Evolutionary conservation across 352 stramenopile genomes (phyloP).

Genomic region (Globisporangium spiculum): DNA sequence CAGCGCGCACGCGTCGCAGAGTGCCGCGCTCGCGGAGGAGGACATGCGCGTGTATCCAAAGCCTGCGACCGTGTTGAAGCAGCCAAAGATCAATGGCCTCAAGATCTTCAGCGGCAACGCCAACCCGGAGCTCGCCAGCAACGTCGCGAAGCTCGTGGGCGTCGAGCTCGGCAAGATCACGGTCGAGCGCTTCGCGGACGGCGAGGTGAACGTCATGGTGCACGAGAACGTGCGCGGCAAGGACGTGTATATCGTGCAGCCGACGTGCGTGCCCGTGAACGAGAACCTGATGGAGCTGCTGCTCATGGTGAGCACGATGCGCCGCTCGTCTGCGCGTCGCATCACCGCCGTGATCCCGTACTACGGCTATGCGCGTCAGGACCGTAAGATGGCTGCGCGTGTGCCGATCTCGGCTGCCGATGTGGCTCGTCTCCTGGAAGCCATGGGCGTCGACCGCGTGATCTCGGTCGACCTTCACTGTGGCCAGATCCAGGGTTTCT

Average conservation of each 20-base stretch:
- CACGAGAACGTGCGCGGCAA: conserved; percentile 99
- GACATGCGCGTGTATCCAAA: conserved; percentile 38
- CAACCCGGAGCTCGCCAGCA: conserved; percentile 95
- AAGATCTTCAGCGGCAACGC: conserved; percentile 99
- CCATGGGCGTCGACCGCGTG: conserved; percentile 87
- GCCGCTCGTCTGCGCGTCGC: conserved; percentile 95
- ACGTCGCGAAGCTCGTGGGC: conserved; percentile 97
- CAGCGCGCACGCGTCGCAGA: conserved; percentile 23
- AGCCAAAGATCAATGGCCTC: conserved; percentile 89
- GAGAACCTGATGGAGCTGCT: conserved; percentile 99
- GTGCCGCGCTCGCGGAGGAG: conserved; percentile 49
- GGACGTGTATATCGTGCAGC: conserved; percentile 99
- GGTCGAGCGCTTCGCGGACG: conserved; percentile 98
- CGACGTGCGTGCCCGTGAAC: conserved; percentile 98
- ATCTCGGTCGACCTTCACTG: conserved; percentile 88
- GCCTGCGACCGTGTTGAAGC: conserved; percentile 67
- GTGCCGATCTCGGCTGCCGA: conserved; percentile 97
- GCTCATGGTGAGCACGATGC: conserved; percentile 97
- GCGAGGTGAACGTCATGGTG: conserved; percentile 99
- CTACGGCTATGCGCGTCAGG: conserved; percentile 90
- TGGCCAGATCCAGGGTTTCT: conserved; percentile 96
- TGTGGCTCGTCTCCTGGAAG: conserved; percentile 82
- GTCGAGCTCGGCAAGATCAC: conserved; percentile 98
- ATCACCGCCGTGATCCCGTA: conserved; percentile 99
- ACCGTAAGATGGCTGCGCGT: conserved; percentile 90